Evolutionary conservation across 768 basidiomycete genomes (phyloP).

Genomic region (Pisolithus tinctorius): DNA sequence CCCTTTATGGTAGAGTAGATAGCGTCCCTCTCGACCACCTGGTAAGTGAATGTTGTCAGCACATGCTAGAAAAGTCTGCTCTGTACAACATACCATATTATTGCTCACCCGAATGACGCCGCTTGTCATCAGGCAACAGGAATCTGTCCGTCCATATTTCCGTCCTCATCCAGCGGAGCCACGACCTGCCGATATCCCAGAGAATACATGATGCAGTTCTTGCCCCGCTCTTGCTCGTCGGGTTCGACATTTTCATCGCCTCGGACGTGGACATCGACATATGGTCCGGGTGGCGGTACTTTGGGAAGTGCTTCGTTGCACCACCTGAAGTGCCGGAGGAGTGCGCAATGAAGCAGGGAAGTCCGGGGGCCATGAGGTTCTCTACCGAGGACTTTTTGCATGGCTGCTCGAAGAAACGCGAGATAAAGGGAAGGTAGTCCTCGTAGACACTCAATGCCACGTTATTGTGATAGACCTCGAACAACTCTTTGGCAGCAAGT

Average conservation of each 20-base stretch:
- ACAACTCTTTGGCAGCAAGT: background rate
- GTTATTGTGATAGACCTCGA: constrained; percentile 8
- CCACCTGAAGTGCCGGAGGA: constrained; percentile 15
- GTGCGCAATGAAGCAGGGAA: constrained; percentile 17
- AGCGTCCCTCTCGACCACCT: constrained; percentile 12
- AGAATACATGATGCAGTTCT: constrained; percentile 17
- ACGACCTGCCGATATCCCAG: constrained; percentile 11
- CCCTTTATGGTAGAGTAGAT: constrained; percentile 4
- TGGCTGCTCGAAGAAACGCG: constrained; percentile 14
- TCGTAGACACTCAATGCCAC: constrained; percentile 13
- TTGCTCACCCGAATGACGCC: constrained; percentile 15
- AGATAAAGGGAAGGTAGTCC: constrained; percentile 15
- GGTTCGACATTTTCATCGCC: constrained; percentile 8
- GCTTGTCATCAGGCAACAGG: constrained; percentile 17
- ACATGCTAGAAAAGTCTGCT: background rate
- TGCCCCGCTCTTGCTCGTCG: constrained; percentile 7
- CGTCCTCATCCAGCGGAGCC: constrained; percentile 4
- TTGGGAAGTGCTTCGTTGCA: constrained; percentile 12
- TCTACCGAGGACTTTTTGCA: constrained; percentile 14
- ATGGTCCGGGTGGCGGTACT: constrained; percentile 16
- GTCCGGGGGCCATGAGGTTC: constrained; percentile 15
- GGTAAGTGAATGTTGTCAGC: background rate
- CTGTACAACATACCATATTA: constrained; percentile 9
- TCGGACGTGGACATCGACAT: constrained; percentile 12
- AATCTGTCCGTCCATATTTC: constrained; percentile 7